Evolutionary conservation across 805 yeast species (phyloP).

Genomic region (Pichia occidentalis): DNA sequence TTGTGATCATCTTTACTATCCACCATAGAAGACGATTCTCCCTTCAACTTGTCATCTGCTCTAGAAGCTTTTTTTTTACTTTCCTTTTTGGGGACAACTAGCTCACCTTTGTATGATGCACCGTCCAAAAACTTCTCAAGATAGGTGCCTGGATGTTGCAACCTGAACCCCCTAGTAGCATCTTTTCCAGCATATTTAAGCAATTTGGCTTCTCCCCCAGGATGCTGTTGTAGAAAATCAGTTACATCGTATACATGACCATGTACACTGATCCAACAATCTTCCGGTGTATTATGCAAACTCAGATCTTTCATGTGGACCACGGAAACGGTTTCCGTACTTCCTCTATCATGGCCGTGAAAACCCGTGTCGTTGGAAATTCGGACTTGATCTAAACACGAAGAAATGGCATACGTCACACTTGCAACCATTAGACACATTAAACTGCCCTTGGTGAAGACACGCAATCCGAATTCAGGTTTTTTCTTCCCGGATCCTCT

Average conservation of each 20-base stretch:
- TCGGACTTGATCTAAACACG: not conserved
- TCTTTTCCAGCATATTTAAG: constrained; percentile 69
- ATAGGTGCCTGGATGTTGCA: constrained; percentile 25
- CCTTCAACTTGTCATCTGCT: constrained; percentile 20
- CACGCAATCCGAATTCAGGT: too few species aligned
- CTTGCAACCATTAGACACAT: constrained; percentile 35
- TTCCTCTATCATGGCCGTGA: constrained; percentile 3
- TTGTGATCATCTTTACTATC: constrained; percentile 5
- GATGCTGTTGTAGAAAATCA: constrained; percentile 77
- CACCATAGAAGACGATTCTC: constrained; percentile 41
- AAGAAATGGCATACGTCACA: constrained; percentile 79
- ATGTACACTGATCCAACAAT: constrained; percentile 80
- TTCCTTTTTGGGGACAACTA: constrained; percentile 21
- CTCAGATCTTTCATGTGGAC: constrained; percentile 15
- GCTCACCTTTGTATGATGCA: constrained; percentile 34
- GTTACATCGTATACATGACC: constrained; percentile 86
- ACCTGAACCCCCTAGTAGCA: constrained; percentile 33
- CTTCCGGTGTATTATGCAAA: constrained; percentile 48
- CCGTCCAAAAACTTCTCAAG: constrained; percentile 21
- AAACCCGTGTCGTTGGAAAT: not conserved
- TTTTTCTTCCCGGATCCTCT: too few species aligned
- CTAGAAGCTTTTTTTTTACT: constrained; percentile 28
- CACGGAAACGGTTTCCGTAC: constrained; percentile 9
- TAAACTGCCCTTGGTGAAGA: too few species aligned
- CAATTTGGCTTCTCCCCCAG: constrained; percentile 82